Conservation (phyloP, 2,329 filamentous ascomycete species). For the Didymella sp. region DNA sequence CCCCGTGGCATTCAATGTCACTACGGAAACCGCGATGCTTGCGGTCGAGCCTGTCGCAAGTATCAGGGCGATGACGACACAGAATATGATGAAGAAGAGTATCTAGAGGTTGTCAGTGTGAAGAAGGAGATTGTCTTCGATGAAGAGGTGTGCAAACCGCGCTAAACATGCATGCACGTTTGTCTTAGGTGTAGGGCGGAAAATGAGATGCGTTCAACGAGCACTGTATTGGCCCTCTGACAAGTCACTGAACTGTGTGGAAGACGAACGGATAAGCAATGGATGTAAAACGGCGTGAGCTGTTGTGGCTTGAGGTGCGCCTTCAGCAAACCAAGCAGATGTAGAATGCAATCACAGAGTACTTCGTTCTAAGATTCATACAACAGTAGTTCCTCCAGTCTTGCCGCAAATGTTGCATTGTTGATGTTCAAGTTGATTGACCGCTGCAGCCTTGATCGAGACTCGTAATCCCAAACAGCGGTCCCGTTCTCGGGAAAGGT, state of each 20-base stretch:
- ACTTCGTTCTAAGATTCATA: not conserved
- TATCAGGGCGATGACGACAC: not conserved
- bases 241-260: too few relatives aligned
- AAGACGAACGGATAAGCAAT: too few relatives aligned
- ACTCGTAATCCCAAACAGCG: not conserved
- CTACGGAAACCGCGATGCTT: constrained; percentile 11
- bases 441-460: not conserved
- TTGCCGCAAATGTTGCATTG: constrained; percentile 4
- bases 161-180: too few relatives aligned
- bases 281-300: too few relatives aligned
- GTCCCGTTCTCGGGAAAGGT: constrained; percentile 4
- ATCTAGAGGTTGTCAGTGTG: constrained; percentile 16
- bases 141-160: not conserved
- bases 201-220: too few relatives aligned
- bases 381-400: not conserved
- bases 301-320: too few relatives aligned
- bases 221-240: too few relatives aligned
- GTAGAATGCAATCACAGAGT: too few relatives aligned
- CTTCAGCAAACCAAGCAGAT: too few relatives aligned
- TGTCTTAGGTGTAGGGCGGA: too few relatives aligned
- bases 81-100: constrained; percentile 22
- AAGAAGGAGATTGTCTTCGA: constrained; percentile 18
- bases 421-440: not conserved
- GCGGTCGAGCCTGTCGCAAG: constrained; percentile 15
- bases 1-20: constrained; percentile 24